These are phyloP conservation scores for Candida dajiaensis DNA, from an alignment of 805 yeast species.

Conservation along the genomic window DNA sequence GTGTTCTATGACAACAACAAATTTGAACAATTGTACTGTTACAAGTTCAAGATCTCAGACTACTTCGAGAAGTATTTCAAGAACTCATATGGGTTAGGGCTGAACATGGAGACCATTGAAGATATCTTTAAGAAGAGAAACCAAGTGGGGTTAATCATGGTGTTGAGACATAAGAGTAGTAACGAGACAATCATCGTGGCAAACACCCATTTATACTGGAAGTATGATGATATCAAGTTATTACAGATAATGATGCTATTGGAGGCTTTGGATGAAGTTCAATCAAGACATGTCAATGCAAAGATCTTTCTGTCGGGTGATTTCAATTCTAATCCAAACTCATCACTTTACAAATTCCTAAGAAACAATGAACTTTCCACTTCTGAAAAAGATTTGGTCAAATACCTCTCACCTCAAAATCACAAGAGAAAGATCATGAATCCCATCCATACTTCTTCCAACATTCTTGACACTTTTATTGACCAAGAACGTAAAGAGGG, in stretches of 20 bases:
- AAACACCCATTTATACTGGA: slow-evolving; percentile 63
- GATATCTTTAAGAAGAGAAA: slow-evolving; percentile 35
- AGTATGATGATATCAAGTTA: slow-evolving; percentile 47
- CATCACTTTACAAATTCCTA: slow-evolving; percentile 42
- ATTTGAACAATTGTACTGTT: slow-evolving; percentile 35
- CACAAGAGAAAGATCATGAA: slow-evolving; percentile 25
- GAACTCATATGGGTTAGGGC: neutral
- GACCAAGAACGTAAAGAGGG: neutral
- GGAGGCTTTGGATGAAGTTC: slow-evolving; percentile 25
- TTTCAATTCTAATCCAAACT: slow-evolving; percentile 45
- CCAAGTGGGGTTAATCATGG: slow-evolving; percentile 51
- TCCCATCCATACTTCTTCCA: slow-evolving; percentile 25
- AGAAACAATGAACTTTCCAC: slow-evolving; percentile 17
- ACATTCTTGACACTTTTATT: slow-evolving; percentile 25
- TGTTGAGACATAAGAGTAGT: slow-evolving; percentile 38
- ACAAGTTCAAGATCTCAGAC: slow-evolving; percentile 27
- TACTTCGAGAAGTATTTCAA: slow-evolving; percentile 5
- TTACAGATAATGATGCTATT: slow-evolving; percentile 45
- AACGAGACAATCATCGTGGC: slow-evolving; percentile 38
- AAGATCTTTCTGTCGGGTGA: slow-evolving; percentile 50
- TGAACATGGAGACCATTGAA: neutral
- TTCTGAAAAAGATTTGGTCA: slow-evolving; percentile 11
- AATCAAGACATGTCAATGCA: slow-evolving; percentile 22
- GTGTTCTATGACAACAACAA: slow-evolving; percentile 43
- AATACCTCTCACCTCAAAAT: slow-evolving; percentile 20